These are phyloP conservation scores for Karstenula rhodostoma DNA, from an alignment of 2,329 filamentous ascomycete species.

Conservation along the genomic window DNA sequence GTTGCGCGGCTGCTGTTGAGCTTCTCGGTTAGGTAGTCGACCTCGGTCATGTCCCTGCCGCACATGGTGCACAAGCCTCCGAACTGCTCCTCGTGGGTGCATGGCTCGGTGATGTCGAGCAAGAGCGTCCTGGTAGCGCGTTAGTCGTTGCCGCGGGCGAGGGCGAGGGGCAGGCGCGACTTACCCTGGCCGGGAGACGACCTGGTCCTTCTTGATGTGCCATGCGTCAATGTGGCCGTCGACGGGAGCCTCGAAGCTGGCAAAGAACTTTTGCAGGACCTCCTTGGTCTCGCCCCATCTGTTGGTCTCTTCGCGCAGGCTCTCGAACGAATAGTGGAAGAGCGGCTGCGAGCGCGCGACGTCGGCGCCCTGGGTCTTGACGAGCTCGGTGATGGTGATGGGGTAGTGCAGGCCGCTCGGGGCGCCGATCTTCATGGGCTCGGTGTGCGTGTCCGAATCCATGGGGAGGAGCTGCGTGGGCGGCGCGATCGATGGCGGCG, in stretches of 20 bases:
- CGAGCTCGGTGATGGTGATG: slow-evolving; percentile 86
- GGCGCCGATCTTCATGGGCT: slow-evolving; percentile 59
- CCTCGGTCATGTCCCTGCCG: slow-evolving; percentile 93
- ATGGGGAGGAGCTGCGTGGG: slow-evolving; percentile 28
- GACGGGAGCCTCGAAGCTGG: slow-evolving; percentile 81
- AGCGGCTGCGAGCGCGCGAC: slow-evolving; percentile 80
- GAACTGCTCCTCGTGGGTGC: slow-evolving; percentile 89
- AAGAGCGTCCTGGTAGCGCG: slow-evolving; percentile 59
- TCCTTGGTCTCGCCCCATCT: slow-evolving; percentile 77
- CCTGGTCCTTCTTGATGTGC: slow-evolving; percentile 72
- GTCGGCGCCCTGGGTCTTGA: slow-evolving; percentile 76
- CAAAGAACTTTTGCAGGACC: slow-evolving; percentile 74
- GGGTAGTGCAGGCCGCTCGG: slow-evolving; percentile 78
- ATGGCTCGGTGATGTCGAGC: slow-evolving; percentile 87
- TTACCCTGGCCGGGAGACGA: slow-evolving; percentile 61
- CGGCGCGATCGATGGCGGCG: slow-evolving; percentile 40
- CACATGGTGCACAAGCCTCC: slow-evolving; percentile 90
- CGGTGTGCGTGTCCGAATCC: slow-evolving; percentile 32
- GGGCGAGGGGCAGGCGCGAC: slow-evolving; percentile 18
- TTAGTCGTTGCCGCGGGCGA: slow-evolving; percentile 16
- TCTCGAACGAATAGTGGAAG: slow-evolving; percentile 87
- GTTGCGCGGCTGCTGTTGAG: slow-evolving; percentile 85
- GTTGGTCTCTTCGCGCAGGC: slow-evolving; percentile 71
- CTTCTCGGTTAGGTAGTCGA: slow-evolving; percentile 81
- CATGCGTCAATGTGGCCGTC: slow-evolving; percentile 82